Evolutionary conservation across 345 rosid species (phyloP).

Genomic region (Tarenaya hassleriana): DNA sequence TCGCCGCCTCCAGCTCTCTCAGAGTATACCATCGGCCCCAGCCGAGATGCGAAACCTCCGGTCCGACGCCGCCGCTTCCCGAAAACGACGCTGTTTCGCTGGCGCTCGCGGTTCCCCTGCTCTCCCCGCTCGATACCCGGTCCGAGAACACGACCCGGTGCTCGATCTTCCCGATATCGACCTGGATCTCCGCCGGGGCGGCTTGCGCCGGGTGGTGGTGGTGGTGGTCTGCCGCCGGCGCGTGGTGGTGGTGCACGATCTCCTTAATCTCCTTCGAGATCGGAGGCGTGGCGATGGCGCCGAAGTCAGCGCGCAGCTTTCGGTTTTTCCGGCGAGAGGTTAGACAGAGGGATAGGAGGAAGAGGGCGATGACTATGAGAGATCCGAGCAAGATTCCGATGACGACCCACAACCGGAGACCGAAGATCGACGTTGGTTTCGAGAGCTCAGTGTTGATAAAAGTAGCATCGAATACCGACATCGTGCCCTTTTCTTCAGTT

Average conservation of each 20-base stretch:
- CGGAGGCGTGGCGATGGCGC: slow-evolving; percentile 27
- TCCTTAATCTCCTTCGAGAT: slow-evolving; percentile 84
- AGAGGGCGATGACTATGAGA: slow-evolving; percentile 68
- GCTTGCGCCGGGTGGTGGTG: slow-evolving; percentile 30
- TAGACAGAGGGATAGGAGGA: slow-evolving; percentile 69
- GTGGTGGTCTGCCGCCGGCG: slow-evolving; percentile 32
- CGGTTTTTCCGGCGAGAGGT: slow-evolving; percentile 56
- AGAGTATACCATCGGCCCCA: slow-evolving; percentile 99
- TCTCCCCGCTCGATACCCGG: slow-evolving; percentile 70
- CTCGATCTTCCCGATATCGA: slow-evolving; percentile 83
- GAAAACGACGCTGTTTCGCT: slow-evolving; percentile 55
- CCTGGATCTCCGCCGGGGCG: slow-evolving; percentile 70
- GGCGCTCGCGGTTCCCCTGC: slow-evolving; percentile 54
- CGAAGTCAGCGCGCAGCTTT: slow-evolving; percentile 22
- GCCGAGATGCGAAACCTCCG: slow-evolving; percentile 91
- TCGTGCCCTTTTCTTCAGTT: not conserved
- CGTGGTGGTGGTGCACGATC: slow-evolving; percentile 42
- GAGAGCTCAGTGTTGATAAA: slow-evolving; percentile 39
- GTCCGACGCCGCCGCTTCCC: slow-evolving; percentile 34
- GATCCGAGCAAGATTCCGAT: slow-evolving; percentile 72
- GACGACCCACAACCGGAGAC: slow-evolving; percentile 65
- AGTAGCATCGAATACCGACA: slow-evolving; percentile 29
- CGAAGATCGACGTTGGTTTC: slow-evolving; percentile 68
- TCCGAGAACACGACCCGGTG: slow-evolving; percentile 82
- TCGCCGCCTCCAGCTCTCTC: slow-evolving; percentile 85